phyloP scores from a whole-genome alignment of 2,329 filamentous ascomycete genomes.

The Helicocarpus griseus region DNA sequence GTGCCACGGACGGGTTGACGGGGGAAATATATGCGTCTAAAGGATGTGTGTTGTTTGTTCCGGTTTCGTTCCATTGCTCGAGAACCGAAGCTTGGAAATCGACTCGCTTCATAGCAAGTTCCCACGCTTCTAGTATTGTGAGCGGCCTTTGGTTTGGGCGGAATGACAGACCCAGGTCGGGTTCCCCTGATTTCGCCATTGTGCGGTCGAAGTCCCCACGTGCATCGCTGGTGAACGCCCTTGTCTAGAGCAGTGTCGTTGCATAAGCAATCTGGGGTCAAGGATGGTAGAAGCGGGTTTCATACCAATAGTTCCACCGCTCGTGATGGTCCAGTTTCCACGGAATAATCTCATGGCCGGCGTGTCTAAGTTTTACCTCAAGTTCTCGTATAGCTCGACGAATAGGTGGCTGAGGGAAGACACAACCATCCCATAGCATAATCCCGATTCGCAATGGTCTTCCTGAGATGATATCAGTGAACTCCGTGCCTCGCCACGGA shows the following conservation, averaged over 20 bases:
- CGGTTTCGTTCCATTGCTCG: slow-evolving; percentile 10
- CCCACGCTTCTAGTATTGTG: slow-evolving; percentile 4
- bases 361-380: slow-evolving; percentile 45
- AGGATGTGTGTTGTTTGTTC: neutral
- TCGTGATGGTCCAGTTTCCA: slow-evolving; percentile 14
- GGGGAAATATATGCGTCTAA: slow-evolving; percentile 9
- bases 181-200: slow-evolving; percentile 47
- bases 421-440: slow-evolving; percentile 48
- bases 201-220: slow-evolving; percentile 42
- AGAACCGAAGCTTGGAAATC: slow-evolving; percentile 7
- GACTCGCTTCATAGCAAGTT: slow-evolving; percentile 1
- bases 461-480: slow-evolving; percentile 11
- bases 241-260: slow-evolving; percentile 39
- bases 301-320: slow-evolving; percentile 1
- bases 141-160: neutral
- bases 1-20: slow-evolving; percentile 1
- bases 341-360: slow-evolving; percentile 15
- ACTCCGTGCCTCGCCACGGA: slow-evolving; percentile 23
- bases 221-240: slow-evolving; percentile 41
- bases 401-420: slow-evolving; percentile 53
- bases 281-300: slow-evolving; percentile 4
- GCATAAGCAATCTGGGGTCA: slow-evolving; percentile 37
- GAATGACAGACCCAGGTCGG: slow-evolving; percentile 34
- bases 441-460: slow-evolving; percentile 48
- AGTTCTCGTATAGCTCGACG: slow-evolving; percentile 43